Conservation (phyloP, 345 rosid species). For the Draba incana region DNA sequence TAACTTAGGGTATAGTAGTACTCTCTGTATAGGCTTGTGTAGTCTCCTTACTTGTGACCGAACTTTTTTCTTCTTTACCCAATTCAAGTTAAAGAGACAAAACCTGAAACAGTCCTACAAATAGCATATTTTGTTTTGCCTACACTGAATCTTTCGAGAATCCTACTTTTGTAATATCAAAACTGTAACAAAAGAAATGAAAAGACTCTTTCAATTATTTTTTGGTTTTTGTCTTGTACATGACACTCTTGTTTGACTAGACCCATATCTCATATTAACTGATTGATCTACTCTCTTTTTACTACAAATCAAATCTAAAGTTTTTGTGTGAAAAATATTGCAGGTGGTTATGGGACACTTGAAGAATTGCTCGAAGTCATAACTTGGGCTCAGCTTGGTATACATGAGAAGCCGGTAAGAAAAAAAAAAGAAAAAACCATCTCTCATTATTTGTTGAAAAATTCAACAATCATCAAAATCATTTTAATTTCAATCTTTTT, state of each 20-base stretch:
- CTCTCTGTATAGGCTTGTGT: slow-evolving; percentile 30
- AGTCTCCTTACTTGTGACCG: slow-evolving; percentile 39
- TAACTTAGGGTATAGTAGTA: slow-evolving; percentile 24
- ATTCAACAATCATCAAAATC: slow-evolving; percentile 5
- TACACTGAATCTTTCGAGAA: slow-evolving; percentile 39
- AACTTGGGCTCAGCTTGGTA: slow-evolving; percentile 99
- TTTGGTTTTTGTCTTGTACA: slow-evolving; percentile 32
- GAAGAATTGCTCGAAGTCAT: slow-evolving; percentile 98
- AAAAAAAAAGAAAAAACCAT: too few species aligned
- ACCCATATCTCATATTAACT: slow-evolving; percentile 8
- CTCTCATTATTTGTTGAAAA: neutral
- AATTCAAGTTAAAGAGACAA: slow-evolving; percentile 39
- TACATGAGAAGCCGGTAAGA: slow-evolving; percentile 91
- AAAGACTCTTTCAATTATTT: neutral
- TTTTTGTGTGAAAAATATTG: slow-evolving; percentile 20
- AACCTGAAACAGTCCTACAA: slow-evolving; percentile 42
- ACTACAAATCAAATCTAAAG: neutral
- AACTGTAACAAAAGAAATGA: slow-evolving; percentile 24
- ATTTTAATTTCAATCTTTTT: neutral
- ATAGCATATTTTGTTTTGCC: slow-evolving; percentile 43
- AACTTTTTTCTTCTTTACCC: slow-evolving; percentile 32
- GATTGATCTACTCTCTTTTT: neutral
- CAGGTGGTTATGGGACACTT: slow-evolving; percentile 98
- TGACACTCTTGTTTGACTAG: slow-evolving; percentile 34
- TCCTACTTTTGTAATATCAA: slow-evolving; percentile 33